phyloP scores from a whole-genome alignment of 345 rosid genomes.

The Crucihimalaya himalaica region DNA sequence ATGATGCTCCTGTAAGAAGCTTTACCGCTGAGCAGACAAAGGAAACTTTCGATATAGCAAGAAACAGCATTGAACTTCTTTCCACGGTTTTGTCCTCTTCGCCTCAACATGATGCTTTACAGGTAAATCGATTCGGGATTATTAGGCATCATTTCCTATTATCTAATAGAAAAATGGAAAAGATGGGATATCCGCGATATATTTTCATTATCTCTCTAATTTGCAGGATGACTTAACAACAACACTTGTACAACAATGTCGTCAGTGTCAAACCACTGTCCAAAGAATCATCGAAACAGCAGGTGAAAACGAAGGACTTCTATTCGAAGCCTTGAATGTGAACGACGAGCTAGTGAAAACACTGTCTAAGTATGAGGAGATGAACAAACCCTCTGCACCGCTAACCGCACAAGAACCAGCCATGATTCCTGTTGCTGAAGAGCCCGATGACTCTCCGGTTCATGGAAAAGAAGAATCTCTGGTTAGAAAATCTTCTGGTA shows the following conservation, averaged over 20 bases:
- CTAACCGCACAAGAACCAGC: constrained; percentile 69
- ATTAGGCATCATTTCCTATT: background rate
- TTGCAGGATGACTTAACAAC: constrained; percentile 81
- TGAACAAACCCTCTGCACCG: constrained; percentile 57
- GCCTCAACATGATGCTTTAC: constrained; percentile 74
- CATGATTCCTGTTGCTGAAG: constrained; percentile 88
- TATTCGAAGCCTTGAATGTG: constrained; percentile 93
- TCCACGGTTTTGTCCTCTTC: constrained; percentile 85
- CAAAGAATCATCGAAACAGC: constrained; percentile 89
- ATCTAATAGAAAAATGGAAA: background rate
- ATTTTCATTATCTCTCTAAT: background rate
- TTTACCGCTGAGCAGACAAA: constrained; percentile 84
- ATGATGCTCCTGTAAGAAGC: constrained; percentile 54
- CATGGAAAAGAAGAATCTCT: constrained; percentile 61
- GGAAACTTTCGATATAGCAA: constrained; percentile 92
- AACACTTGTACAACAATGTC: constrained; percentile 85
- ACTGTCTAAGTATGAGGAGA: constrained; percentile 72
- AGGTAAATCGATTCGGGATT: constrained; percentile 52
- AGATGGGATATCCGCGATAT: background rate
- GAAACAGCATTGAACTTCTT: constrained; percentile 94
- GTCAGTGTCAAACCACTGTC: constrained; percentile 63
- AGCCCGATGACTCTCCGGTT: constrained; percentile 73
- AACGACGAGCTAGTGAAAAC: constrained; percentile 91
- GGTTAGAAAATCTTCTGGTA: constrained; percentile 72
- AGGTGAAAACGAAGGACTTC: constrained; percentile 87